Evolutionary conservation across 2,329 filamentous ascomycete genomes (phyloP).

Genomic region (Leptosphaerulina australis): DNA sequence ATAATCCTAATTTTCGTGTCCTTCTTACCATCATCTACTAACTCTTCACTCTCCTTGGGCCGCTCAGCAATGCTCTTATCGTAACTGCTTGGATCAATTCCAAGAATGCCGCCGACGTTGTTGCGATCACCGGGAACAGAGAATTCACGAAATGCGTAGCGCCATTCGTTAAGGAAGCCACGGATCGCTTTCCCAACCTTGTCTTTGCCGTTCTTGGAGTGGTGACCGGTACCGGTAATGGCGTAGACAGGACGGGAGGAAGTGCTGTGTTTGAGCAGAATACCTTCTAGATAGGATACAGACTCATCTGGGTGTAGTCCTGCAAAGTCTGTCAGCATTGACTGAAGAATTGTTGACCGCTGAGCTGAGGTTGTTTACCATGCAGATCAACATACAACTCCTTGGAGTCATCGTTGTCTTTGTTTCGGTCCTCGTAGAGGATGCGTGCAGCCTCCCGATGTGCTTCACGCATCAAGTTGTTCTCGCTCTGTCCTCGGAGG

Average conservation of each 20-base stretch:
- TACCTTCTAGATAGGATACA: slow-evolving; percentile 88
- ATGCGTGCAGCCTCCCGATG: slow-evolving; percentile 91
- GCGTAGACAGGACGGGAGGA: slow-evolving; percentile 80
- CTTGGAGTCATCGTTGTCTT: slow-evolving; percentile 61
- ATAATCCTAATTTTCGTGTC: slow-evolving; percentile 47
- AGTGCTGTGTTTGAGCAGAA: slow-evolving; percentile 82
- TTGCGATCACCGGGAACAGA: slow-evolving; percentile 94
- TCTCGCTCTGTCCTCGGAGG: slow-evolving; percentile 92
- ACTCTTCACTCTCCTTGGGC: slow-evolving; percentile 43
- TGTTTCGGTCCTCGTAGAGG: slow-evolving; percentile 92
- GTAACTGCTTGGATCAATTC: slow-evolving; percentile 67
- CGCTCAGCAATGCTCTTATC: slow-evolving; percentile 53
- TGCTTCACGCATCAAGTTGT: slow-evolving; percentile 95
- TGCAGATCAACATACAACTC: slow-evolving; percentile 97
- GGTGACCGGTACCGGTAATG: slow-evolving; percentile 95
- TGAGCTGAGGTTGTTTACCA: slow-evolving; percentile 50
- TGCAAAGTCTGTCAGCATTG: slow-evolving; percentile 25
- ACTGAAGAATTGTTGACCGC: too few species aligned
- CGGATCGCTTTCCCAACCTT: slow-evolving; percentile 96
- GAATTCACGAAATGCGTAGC: slow-evolving; percentile 95
- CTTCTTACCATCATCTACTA: slow-evolving; percentile 35
- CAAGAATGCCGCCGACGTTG: slow-evolving; percentile 71
- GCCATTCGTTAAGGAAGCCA: slow-evolving; percentile 91
- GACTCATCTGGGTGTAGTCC: slow-evolving; percentile 97
- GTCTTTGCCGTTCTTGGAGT: slow-evolving; percentile 98